Evolutionary conservation across 805 yeast species (phyloP).

Genomic region (Candida andamanensis): DNA sequence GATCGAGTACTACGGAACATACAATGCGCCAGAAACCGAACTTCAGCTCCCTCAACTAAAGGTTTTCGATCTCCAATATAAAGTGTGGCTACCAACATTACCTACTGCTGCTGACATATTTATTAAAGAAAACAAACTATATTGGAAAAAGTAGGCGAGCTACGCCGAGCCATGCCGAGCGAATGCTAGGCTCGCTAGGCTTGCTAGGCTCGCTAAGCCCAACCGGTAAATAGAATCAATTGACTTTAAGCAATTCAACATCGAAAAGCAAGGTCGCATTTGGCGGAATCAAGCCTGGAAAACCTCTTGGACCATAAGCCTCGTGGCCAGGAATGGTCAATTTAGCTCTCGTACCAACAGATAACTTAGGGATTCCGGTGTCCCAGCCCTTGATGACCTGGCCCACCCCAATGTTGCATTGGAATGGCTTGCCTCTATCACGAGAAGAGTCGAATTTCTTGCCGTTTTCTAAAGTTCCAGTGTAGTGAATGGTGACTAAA

Average conservation of each 20-base stretch:
- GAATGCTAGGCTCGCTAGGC: background rate
- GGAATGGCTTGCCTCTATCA: constrained; percentile 94
- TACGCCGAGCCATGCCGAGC: background rate
- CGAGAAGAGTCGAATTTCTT: constrained; percentile 93
- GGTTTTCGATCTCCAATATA: constrained; percentile 65
- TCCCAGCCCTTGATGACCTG: constrained; percentile 98
- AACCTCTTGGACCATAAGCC: constrained; percentile 93
- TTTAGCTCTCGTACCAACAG: constrained; percentile 89
- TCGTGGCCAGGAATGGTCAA: constrained; percentile 88
- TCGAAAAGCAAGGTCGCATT: constrained; percentile 88
- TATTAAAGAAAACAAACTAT: constrained; percentile 11
- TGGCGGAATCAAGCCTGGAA: constrained; percentile 96
- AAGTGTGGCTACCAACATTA: constrained; percentile 51
- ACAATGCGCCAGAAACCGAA: constrained; percentile 4
- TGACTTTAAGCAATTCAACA: constrained; percentile 63
- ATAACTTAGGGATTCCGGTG: constrained; percentile 85
- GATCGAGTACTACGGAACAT: constrained; percentile 27
- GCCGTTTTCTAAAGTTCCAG: constrained; percentile 92
- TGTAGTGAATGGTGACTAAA: constrained; percentile 88
- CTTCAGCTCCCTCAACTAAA: constrained; percentile 54
- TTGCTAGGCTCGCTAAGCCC: background rate
- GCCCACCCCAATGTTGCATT: constrained; percentile 90
- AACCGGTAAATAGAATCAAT: constrained; percentile 22
- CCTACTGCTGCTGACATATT: constrained; percentile 18
- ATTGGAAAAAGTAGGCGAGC: constrained; percentile 4